Evolutionary conservation across 1,284 basidiomycete species (phyloP).

Genomic region (Marasmius oreades): DNA sequence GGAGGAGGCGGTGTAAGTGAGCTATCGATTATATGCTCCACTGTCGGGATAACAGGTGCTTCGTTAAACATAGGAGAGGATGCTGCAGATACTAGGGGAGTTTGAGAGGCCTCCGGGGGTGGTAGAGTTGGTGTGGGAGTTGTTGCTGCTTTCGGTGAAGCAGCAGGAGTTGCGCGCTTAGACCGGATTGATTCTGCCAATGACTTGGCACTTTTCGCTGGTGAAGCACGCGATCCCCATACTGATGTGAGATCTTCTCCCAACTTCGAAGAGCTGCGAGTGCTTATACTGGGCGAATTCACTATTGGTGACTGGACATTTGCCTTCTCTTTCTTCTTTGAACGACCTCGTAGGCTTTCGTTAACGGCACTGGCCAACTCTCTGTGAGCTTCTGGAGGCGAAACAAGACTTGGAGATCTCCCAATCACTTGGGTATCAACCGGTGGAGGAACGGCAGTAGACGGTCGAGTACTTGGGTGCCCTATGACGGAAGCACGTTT

Average conservation of each 20-base stretch:
- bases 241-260: conserved; percentile 18
- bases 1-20: not conserved
- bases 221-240: conserved; percentile 12
- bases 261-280: conserved; percentile 15
- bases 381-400: conserved; percentile 1
- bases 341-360: conserved; percentile 9
- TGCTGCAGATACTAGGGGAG: not conserved
- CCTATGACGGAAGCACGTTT: conserved; percentile 10
- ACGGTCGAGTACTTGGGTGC: not conserved
- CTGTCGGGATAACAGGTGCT: not conserved
- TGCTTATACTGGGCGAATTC: conserved; percentile 7
- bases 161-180: not conserved
- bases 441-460: not conserved
- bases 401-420: not conserved
- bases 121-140: conserved; percentile 13
- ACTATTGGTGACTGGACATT: conserved; percentile 10
- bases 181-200: not conserved
- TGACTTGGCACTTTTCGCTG: conserved; percentile 4
- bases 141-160: not conserved
- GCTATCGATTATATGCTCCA: not conserved
- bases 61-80: not conserved
- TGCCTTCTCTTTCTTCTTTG: conserved; percentile 15
- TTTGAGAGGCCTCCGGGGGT: not conserved
- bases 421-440: not conserved
- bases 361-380: conserved; percentile 9